These are phyloP conservation scores for Trichoderma asperellum DNA, from an alignment of 2,329 filamentous ascomycete species.

Conservation along the genomic window DNA sequence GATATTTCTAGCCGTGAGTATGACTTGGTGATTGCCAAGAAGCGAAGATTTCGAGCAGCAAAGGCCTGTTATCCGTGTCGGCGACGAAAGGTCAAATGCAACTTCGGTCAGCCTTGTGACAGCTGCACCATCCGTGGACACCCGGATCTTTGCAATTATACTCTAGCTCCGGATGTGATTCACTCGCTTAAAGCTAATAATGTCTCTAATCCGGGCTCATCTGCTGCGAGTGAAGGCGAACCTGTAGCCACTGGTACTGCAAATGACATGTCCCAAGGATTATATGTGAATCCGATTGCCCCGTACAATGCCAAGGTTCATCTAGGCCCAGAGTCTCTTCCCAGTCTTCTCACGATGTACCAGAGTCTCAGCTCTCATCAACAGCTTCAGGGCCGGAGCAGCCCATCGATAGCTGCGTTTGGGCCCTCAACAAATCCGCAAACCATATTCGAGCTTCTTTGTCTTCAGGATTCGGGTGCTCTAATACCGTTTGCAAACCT, in stretches of 20 bases:
- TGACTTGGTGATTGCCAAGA: neutral
- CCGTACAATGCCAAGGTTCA: neutral
- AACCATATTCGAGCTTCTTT: constrained; percentile 10
- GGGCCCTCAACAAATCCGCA: neutral
- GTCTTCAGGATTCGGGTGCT: constrained; percentile 3
- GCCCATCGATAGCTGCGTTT: neutral
- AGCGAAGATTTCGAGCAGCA: neutral
- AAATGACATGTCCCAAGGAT: neutral
- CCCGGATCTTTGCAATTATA: constrained; percentile 8
- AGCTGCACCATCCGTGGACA: constrained; percentile 14
- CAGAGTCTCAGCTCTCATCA: neutral
- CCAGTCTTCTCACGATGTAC: constrained; percentile 4
- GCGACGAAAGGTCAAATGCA: constrained; percentile 16
- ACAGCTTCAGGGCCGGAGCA: neutral
- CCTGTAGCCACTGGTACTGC: neutral
- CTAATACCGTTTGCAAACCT: neutral
- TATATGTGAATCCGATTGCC: constrained; percentile 3
- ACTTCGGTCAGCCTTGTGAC: constrained; percentile 6
- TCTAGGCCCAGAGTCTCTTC: constrained; percentile 12
- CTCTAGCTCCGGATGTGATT: neutral
- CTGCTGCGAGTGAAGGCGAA: neutral
- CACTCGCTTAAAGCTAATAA: neutral
- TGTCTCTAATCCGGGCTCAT: neutral
- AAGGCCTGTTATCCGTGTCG: constrained; percentile 17
- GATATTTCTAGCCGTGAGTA: neutral